Evolutionary conservation across 225 moss, liverwort and hornwort genomes (phyloP), one percentile per base, ranked within the genome.

Genomic region (Neckera pumila): DNA sequence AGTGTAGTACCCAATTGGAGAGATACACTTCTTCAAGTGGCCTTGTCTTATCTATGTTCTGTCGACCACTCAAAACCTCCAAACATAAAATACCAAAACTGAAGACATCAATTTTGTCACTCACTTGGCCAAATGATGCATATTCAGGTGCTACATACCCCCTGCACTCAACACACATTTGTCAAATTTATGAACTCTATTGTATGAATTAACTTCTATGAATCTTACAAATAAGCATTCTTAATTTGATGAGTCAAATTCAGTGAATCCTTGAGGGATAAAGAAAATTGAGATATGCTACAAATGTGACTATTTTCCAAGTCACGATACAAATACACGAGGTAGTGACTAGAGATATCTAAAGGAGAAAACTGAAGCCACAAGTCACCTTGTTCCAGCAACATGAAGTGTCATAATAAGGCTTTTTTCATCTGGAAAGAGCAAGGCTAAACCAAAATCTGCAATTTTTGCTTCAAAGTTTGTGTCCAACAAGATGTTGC

Each of bases 21-120:
- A 95, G 90, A 83, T 93, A 91, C 10, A 89, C 33, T 92, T 89
- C 76, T 51, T 93, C 87, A 2, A 90, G 38, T 69, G 93, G 88
- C 85, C 85, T 79, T 7, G 76, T 81, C 71, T 90, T 57, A 81
- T 91, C 92, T 76, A 93, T 89, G 71, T 93, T 93, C 9, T 45
- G 86, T 27, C 89, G 74, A 25, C 91, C 93, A 70, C 92, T 93
- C 61, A 92, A 82, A 51, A 95, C 83, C 89, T 95, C 94, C 84
- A 94, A 60, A 80, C 88, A 84, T 11, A 95, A 80, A 72, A 94
- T 91, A n/a, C 94, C 92, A 75, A 91, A 95, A 80, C 91, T 93
- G 70, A 90, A 94, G 23, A 94, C 89, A 56, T 95, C 95, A 25
- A 91, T 91, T 92, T 95, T 95, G 43, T 93, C 95, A 75, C 93